Conservation (phyloP, 352 stramenopile genomes). For the Elongisporangium undulatum region DNA sequence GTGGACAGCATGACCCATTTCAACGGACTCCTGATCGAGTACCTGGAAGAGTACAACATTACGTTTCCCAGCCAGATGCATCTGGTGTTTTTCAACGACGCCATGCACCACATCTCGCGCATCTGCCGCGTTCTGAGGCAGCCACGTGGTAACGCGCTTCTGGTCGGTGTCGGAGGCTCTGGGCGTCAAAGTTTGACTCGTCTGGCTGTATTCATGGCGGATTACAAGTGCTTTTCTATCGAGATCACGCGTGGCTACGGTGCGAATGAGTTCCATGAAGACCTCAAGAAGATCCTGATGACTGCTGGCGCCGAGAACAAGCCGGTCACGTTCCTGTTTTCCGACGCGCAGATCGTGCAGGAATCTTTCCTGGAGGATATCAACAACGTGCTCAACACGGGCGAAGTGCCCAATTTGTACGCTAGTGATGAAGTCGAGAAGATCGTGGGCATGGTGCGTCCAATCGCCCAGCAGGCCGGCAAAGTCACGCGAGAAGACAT, state of each 20-base stretch:
- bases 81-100: slow-evolving; percentile 94
- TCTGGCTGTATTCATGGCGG: slow-evolving; percentile 88
- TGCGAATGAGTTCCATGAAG: slow-evolving; percentile 89
- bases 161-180: slow-evolving; percentile 90
- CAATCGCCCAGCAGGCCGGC: slow-evolving; percentile 65
- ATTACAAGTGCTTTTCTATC: slow-evolving; percentile 90
- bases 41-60: slow-evolving; percentile 95
- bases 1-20: slow-evolving; percentile 66
- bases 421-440: slow-evolving; percentile 89
- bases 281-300: slow-evolving; percentile 91
- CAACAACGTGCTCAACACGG: slow-evolving; percentile 94
- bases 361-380: slow-evolving; percentile 94
- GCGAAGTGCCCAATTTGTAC: slow-evolving; percentile 93
- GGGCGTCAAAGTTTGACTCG: slow-evolving; percentile 90
- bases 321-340: slow-evolving; percentile 91
- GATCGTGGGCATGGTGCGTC: slow-evolving; percentile 83
- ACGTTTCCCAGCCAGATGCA: slow-evolving; percentile 92
- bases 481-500: slow-evolving; percentile 86
- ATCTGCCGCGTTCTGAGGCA: slow-evolving; percentile 92
- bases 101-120: slow-evolving; percentile 91
- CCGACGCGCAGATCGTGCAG: slow-evolving; percentile 91
- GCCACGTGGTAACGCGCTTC: slow-evolving; percentile 87
- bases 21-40: slow-evolving; percentile 81
- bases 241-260: slow-evolving; percentile 92
- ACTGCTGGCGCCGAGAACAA: slow-evolving; percentile 84